Base-by-base conservation (phyloP, 257 asterid genomes). In the Salvia rosmarinus region DNA sequence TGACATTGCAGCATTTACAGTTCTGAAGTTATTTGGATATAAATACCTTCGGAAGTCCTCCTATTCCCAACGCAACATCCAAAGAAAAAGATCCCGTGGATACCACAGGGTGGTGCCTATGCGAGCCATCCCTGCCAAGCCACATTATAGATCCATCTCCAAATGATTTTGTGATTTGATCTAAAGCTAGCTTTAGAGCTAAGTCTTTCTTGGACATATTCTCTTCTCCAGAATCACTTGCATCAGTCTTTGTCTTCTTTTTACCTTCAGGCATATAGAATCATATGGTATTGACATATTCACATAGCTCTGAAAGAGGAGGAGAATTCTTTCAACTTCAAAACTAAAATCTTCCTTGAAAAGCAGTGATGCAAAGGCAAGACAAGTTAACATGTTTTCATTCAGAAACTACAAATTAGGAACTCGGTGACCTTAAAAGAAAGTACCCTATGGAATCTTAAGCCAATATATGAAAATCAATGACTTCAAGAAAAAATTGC, bases 101-200 rank as follows among this genome's bases (percentile, higher is more conserved):
- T 39, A 95, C 86, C 65, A 91, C 98, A 0, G 98, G 98, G 46
- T 85, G 87, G 57, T 88, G 78, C 76, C 72, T 86, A 9, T 74
- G 71, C 8, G 92, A 74, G 54, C 1, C 39, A 0, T 5, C 37
- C 39, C 97, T 87, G 64, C 99, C 97, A 47, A 95, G 92, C 99
- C 98, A 95, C 98, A 95, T 91, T 55, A 91, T 91, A 65, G 99
- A 85, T 73, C 98, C 99, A 80, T 90, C 85, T 37, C 98, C 98
- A 75, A 88, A 92, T 35, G 97, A 82, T 9, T 87, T 8, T 8
- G 89, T 87, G 61, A 95, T 95, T 83, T 90, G 97, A 79, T 95
- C 96, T 67, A 95, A 30, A 21, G 99, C 97, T 59, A 85, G 89
- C 77, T 90, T 83, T 67, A 95, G 82, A 6, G 97, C 99, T 75